Conservation (phyloP, 2,329 filamentous ascomycete genomes). For the Stemphylium beticola region DNA sequence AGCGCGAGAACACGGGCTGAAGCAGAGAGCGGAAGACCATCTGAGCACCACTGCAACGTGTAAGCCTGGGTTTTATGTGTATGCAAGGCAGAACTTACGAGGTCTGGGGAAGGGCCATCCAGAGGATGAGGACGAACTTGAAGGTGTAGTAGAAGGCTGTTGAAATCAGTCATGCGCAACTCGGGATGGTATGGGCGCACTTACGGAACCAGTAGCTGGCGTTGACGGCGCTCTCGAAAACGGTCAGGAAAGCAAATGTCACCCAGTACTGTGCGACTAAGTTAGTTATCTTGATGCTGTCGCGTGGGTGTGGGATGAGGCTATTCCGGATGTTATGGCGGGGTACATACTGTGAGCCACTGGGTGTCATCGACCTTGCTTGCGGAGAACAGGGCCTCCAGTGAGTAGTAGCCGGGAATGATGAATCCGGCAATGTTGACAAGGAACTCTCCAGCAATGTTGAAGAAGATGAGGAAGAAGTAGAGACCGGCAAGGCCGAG, state of each 20-base stretch:
- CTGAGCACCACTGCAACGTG: conserved; percentile 77
- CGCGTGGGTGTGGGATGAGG: neutral
- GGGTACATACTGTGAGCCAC: conserved; percentile 65
- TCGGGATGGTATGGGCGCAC: conserved; percentile 16
- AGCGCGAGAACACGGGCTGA: conserved; percentile 87
- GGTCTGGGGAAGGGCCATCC: conserved; percentile 96
- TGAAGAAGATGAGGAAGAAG: conserved; percentile 92
- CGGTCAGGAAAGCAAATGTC: conserved; percentile 81
- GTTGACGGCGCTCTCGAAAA: conserved; percentile 80
- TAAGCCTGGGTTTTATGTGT: conserved; percentile 11
- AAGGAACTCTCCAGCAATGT: conserved; percentile 85
- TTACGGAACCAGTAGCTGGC: conserved; percentile 86
- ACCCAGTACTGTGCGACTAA: conserved; percentile 74
- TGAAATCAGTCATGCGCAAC: conserved; percentile 16
- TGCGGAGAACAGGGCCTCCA: conserved; percentile 75
- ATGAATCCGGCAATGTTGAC: conserved; percentile 86
- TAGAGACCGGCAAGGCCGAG: conserved; percentile 79
- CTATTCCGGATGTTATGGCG: conserved; percentile 3
- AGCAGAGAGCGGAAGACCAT: conserved; percentile 96
- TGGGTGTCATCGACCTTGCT: conserved; percentile 81
- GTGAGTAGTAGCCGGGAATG: conserved; percentile 83
- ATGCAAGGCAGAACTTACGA: conserved; percentile 67
- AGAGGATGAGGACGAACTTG: conserved; percentile 97
- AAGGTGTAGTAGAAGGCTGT: conserved; percentile 98
- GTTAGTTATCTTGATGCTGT: conserved; percentile 21